Conservation (phyloP, 352 stramenopile species). For the Bremia lactucae region DNA sequence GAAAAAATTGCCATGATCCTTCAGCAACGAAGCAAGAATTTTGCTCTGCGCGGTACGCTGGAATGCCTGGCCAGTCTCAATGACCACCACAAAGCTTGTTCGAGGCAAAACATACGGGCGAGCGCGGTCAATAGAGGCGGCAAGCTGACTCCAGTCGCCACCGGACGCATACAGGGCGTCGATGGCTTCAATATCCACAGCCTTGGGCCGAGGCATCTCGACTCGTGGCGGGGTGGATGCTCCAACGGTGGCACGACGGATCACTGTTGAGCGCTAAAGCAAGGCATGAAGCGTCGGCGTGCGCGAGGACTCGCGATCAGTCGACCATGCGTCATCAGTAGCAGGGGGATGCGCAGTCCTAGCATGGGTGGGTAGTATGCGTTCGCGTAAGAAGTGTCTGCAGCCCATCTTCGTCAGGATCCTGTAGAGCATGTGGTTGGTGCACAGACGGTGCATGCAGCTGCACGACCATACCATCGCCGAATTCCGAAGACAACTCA, state of each 20-base stretch:
- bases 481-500: too few species aligned
- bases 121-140: neutral
- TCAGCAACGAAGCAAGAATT: neutral
- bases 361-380: neutral
- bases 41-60: neutral
- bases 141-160: neutral
- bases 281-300: neutral
- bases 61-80: neutral
- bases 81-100: neutral
- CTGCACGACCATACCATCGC: neutral
- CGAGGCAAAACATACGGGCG: neutral
- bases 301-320: neutral
- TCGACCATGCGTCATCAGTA: neutral
- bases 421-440: neutral
- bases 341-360: neutral
- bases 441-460: neutral
- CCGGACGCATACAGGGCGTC: neutral
- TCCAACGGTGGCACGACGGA: neutral
- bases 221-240: neutral
- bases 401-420: neutral
- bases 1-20: neutral
- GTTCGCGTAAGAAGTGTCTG: neutral
- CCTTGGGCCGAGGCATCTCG: neutral
- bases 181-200: neutral
- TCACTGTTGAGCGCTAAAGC: neutral